Conservation (phyloP, 805 yeast species). For the Starmerella bacillaris region DNA sequence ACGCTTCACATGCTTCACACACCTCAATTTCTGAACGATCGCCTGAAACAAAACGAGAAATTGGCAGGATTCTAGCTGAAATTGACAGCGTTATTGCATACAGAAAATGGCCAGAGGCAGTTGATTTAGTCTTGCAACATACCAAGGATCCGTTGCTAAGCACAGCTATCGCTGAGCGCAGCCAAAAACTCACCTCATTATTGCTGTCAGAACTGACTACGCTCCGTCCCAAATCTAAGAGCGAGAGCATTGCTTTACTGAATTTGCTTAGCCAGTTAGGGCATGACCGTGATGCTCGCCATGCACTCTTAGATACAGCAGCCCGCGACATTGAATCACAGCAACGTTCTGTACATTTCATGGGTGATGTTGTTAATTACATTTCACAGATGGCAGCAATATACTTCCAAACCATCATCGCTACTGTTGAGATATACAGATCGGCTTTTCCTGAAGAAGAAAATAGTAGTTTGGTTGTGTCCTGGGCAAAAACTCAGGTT, state of each 20-base stretch:
- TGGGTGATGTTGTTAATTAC: slow-evolving; percentile 38
- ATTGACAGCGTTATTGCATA: slow-evolving; percentile 51
- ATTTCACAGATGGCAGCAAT: slow-evolving; percentile 45
- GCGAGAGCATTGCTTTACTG: slow-evolving; percentile 14
- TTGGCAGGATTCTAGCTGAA: slow-evolving; percentile 50
- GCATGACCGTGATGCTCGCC: slow-evolving; percentile 32
- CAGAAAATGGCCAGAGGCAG: slow-evolving; percentile 33
- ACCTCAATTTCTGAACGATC: neutral
- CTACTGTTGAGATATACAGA: slow-evolving; percentile 39
- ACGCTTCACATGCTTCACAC: neutral
- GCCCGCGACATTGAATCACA: slow-evolving; percentile 31
- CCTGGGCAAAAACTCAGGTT: slow-evolving; percentile 57
- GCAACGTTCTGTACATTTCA: slow-evolving; percentile 33
- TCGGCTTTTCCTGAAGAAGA: slow-evolving; percentile 30
- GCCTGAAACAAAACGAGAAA: slow-evolving; percentile 20
- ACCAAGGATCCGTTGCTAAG: slow-evolving; percentile 4
- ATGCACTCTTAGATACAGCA: slow-evolving; percentile 32
- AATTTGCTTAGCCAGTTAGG: slow-evolving; percentile 28
- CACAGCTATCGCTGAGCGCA: slow-evolving; percentile 9
- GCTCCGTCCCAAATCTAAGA: slow-evolving; percentile 2
- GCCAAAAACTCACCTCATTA: slow-evolving; percentile 3
- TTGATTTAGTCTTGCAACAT: slow-evolving; percentile 17
- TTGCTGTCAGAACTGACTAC: slow-evolving; percentile 10
- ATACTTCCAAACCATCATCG: slow-evolving; percentile 40
- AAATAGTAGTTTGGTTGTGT: slow-evolving; percentile 44